Evolutionary conservation across 169 alveolate genomes (phyloP).

Genomic region (Perkinsus marinus): DNA sequence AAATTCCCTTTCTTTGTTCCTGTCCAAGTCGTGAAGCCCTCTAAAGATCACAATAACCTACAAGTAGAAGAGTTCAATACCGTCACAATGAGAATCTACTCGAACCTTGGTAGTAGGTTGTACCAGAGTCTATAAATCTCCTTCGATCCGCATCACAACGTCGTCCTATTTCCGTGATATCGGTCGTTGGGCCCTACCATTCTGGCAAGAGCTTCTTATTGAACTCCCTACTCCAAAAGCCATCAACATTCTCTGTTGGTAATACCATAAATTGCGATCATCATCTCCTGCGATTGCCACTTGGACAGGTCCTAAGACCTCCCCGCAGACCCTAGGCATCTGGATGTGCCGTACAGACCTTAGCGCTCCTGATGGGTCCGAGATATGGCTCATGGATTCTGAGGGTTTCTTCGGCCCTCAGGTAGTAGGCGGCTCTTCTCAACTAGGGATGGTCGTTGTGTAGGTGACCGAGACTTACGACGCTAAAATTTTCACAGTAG

Average conservation of each 20-base stretch:
- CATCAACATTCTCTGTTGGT: slow-evolving; percentile 6
- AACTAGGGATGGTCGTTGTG: neutral
- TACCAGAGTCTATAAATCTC: neutral
- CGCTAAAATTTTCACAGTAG: slow-evolving; percentile 17
- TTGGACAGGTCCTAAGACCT: slow-evolving; percentile 13
- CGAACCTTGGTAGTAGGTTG: neutral
- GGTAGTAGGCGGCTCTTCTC: too few relatives aligned
- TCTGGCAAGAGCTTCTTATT: slow-evolving; percentile 14
- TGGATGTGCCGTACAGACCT: slow-evolving; percentile 10
- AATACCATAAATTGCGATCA: neutral
- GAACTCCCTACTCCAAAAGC: slow-evolving; percentile 12
- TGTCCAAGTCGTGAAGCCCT: neutral
- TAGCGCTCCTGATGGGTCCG: neutral
- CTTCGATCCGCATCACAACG: neutral
- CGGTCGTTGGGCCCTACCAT: neutral
- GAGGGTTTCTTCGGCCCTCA: slow-evolving; percentile 26
- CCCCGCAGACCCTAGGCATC: slow-evolving; percentile 21
- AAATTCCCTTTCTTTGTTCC: neutral
- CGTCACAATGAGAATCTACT: too few relatives aligned
- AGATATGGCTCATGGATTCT: slow-evolving; percentile 22
- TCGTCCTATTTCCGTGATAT: neutral
- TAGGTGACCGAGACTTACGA: slow-evolving; percentile 16
- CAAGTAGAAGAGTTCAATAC: too few relatives aligned
- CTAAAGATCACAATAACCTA: neutral
- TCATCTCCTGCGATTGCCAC: too few relatives aligned